phyloP scores from a whole-genome alignment of 495 filamentous ascomycete genomes.

The Beverwykella pulmonaria region DNA sequence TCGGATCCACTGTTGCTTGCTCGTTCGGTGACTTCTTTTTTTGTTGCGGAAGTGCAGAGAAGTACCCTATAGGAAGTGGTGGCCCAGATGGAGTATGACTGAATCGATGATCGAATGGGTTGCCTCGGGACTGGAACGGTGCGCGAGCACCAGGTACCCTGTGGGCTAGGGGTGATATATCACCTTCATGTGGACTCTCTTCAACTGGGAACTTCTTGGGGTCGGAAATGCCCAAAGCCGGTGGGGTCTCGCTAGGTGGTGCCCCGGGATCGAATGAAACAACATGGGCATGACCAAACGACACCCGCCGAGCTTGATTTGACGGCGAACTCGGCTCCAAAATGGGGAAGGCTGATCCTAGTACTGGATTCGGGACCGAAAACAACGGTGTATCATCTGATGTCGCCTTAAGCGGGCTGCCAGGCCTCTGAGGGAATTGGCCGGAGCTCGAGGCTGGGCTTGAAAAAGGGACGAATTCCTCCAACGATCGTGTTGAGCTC shows the following conservation, averaged over 20 bases:
- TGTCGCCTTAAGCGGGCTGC: not conserved
- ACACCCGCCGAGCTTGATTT: slow-evolving; percentile 1
- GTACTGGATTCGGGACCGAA: not conserved
- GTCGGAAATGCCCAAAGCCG: not conserved
- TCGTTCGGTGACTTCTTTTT: not conserved
- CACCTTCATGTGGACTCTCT: not conserved
- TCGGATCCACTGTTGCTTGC: not conserved
- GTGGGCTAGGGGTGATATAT: not conserved
- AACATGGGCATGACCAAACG: not conserved
- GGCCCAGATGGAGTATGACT: not conserved
- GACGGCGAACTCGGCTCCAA: not conserved
- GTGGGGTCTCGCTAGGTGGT: not conserved
- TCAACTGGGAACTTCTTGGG: not conserved
- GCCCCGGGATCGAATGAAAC: not conserved
- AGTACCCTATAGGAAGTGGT: not conserved
- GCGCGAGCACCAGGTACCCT: not conserved
- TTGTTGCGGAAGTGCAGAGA: not conserved
- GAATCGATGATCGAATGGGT: not conserved
- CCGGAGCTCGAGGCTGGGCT: not conserved
- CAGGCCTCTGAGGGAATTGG: not conserved
- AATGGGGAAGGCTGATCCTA: not conserved
- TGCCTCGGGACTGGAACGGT: not conserved
- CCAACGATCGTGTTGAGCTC: too few relatives aligned
- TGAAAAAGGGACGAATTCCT: not conserved
- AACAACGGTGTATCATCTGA: not conserved